Evolutionary conservation across 257 asterid species (phyloP).

Genomic region (Solanum lycopersicoides): DNA sequence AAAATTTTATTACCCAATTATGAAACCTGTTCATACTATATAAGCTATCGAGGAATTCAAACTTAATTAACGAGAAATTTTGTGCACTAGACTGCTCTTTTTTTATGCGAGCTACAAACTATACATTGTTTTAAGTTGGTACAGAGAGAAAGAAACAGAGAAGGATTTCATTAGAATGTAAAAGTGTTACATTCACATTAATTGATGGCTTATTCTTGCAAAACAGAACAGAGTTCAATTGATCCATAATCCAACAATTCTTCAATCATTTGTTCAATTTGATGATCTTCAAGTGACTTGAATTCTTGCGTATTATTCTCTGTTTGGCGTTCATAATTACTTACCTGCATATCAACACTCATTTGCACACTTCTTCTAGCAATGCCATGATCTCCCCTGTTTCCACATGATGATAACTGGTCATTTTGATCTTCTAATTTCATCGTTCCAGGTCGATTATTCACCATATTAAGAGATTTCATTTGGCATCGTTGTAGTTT

Average conservation of each 20-base stretch:
- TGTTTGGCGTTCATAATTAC: neutral
- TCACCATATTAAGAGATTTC: constrained; percentile 40
- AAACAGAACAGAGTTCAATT: constrained; percentile 35
- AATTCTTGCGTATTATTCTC: constrained; percentile 10
- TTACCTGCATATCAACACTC: neutral
- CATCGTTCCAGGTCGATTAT: constrained; percentile 12
- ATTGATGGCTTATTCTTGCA: constrained; percentile 9
- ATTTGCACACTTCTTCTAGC: neutral
- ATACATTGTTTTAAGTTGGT: neutral
- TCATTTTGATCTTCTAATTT: neutral
- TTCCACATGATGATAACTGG: neutral
- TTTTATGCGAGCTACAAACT: neutral
- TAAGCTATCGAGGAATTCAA: neutral
- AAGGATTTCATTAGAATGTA: neutral
- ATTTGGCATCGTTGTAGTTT: constrained; percentile 52
- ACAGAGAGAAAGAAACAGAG: neutral
- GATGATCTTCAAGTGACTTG: constrained; percentile 50
- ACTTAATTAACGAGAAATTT: neutral
- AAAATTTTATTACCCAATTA: no score
- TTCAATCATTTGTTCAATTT: constrained; percentile 63
- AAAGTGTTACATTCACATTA: neutral
- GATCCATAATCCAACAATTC: constrained; percentile 58
- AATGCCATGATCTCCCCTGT: neutral
- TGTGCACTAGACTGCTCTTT: neutral
- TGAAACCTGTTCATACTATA: neutral